phyloP scores from a whole-genome alignment of 2,329 filamentous ascomycete species.

The Ilyonectria destructans region DNA sequence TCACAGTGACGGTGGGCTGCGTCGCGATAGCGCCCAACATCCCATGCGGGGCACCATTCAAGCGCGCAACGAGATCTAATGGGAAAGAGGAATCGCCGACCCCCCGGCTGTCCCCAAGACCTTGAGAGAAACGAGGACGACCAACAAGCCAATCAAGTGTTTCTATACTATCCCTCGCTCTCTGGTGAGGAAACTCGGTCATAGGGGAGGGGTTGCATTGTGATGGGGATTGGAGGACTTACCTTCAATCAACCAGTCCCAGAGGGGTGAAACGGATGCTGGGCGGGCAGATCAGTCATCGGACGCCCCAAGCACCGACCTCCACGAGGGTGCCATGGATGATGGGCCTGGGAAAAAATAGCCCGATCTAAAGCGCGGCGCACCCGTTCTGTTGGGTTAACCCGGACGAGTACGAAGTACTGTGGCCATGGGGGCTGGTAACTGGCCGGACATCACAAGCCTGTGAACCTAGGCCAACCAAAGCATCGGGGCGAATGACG shows the following conservation, averaged over 20 bases:
- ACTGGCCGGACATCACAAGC: slow-evolving; percentile 42
- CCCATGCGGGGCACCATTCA: slow-evolving; percentile 29
- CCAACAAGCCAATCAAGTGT: slow-evolving; percentile 38
- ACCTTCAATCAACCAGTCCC: slow-evolving; percentile 17
- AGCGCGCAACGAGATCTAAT: slow-evolving; percentile 32
- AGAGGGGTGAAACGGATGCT: slow-evolving; percentile 35
- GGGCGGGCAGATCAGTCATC: slow-evolving; percentile 40
- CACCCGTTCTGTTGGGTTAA: slow-evolving; percentile 47
- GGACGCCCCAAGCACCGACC: slow-evolving; percentile 30
- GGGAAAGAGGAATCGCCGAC: slow-evolving; percentile 19
- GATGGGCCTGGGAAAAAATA: slow-evolving; percentile 35
- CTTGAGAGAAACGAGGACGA: slow-evolving; percentile 11
- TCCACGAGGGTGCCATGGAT: slow-evolving; percentile 35
- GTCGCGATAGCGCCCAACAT: slow-evolving; percentile 12
- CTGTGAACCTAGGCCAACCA: slow-evolving; percentile 30
- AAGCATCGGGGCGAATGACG: slow-evolving; percentile 37
- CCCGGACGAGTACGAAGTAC: slow-evolving; percentile 29
- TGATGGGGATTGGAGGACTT: slow-evolving; percentile 27
- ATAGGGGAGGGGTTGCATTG: slow-evolving; percentile 40
- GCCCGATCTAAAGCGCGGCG: slow-evolving; percentile 46
- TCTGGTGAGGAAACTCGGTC: slow-evolving; percentile 34
- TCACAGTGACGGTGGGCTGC: slow-evolving; percentile 6
- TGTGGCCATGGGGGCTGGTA: slow-evolving; percentile 40
- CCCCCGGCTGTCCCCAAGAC: not conserved
- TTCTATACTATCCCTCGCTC: slow-evolving; percentile 24